Base-by-base conservation (phyloP, 2,329 filamentous ascomycete genomes). In the Colletotrichum sojae region DNA sequence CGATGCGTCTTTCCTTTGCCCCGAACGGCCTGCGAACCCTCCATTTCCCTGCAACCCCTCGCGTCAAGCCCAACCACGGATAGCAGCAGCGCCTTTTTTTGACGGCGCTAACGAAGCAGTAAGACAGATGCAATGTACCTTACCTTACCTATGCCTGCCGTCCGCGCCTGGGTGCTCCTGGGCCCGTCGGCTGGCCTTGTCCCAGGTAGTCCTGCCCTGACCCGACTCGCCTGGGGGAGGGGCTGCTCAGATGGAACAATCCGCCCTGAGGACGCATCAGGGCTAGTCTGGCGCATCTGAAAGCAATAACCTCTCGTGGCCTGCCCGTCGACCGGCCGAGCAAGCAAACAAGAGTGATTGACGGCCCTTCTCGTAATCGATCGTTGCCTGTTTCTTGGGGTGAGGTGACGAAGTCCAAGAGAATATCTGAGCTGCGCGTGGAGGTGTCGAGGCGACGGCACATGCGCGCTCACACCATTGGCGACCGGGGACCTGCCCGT, bases 341-440 rank as follows among this genome's bases (percentile, higher is more conserved):
- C 16, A 64, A 27, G 13, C n/a, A n/a, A 18, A 46, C 20, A 58
- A 60, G 52, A 49, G 6, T 18, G 40, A 36, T 22, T 12, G 16
- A 36, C 13, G 36, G 12, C 6, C 18, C 57, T 63, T 43, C 52
- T 60, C 31, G 45, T 55, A 46, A 67, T 61, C 27, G 63, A 71
- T 68, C 59, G 22, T 67, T 54, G 51, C 65, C 67, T 63, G 63
- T 59, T 36, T 65, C 39, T 70, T 55, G 45, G 56, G 43, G 31
- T 60, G 59, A 59, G 67, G 63, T 71, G 70, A 71, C 70, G 70
- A 70, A 45, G 63, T 58, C 57, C 58, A 67, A 70, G 67, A 69
- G 46, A 25, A 43, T 60, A 46, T 51, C 25, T 43, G 36, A 48
- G 66, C 13, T 39, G 45, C 48, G 36, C 22, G n/a, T 58, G 54